Evolutionary conservation across 257 asterid genomes (phyloP), one percentile per base, ranked within the genome.

Genomic region (Thymus mandschuricus): DNA sequence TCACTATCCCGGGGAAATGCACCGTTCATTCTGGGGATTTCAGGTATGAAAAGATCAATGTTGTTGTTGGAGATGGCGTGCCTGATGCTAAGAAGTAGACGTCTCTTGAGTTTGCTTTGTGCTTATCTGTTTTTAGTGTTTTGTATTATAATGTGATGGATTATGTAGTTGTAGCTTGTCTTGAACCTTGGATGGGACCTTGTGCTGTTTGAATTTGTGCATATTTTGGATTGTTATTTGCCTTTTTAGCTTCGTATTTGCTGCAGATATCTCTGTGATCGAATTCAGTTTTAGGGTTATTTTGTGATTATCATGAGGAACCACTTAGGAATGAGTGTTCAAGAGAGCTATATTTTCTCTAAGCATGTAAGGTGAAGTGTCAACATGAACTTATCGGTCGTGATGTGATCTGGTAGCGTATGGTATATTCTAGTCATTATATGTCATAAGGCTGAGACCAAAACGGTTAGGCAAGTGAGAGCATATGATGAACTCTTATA

Each of bases 41-140:
- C 87, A 83, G 85, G 84, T 91, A 91, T 72, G 85, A 88, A 76
- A 91, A 84, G 89, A 71, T 91, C 64, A 75, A 87, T 46, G 83
- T 81, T 59, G 85, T 81, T 68, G 81, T 86, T 1, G 88, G 72
- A 34, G 85, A 86, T 71, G 66, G 68, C 64, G 33, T 78, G 10
- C 35, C 54, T 79, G 81, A 75, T 77, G 77, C 68, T 64, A 84
- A 85, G 87, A 77, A 78, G 54, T 87, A 86, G 85, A 64, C 44
- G 63, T 48, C 56, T 67, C 7, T 1, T 73, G 49, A 52, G 33
- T 69, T 75, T 71, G 54, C 8, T 40, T 30, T 44, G 63, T 78
- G 44, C 15, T 64, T 80, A 64, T 82, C 83, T 71, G 58, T 75
- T 59, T 51, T 59, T 51, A 54, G 56, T 49, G 66, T 58, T 64